A percentile compares a stretch with the other conserved stretches of the same genome.
These are phyloP conservation scores for Selenicereus undatus DNA, from an alignment of 148 eudicot genomes.

Conservation along the genomic window DNA sequence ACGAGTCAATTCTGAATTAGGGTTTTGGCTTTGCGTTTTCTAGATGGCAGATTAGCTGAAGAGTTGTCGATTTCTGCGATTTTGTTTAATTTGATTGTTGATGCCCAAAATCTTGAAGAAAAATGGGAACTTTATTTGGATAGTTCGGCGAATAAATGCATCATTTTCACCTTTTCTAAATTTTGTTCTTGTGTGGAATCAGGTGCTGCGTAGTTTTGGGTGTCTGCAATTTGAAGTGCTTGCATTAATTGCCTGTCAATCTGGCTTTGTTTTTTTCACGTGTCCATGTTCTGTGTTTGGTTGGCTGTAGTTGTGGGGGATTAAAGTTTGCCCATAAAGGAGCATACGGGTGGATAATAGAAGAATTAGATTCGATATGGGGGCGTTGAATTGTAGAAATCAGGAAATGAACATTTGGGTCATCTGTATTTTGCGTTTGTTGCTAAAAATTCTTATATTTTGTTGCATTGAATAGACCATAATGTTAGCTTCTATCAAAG, in stretches of 20 bases:
- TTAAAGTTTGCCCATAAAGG: neutral
- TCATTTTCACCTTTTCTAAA: neutral
- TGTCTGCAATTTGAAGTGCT: slow-evolving; percentile 11
- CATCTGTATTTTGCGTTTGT: neutral
- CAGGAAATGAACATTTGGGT: neutral
- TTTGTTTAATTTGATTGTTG: slow-evolving; percentile 13
- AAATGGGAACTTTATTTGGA: slow-evolving; percentile 17
- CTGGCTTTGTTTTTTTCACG: slow-evolving; percentile 1
- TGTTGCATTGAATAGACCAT: neutral
- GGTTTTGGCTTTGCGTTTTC: slow-evolving; percentile 6
- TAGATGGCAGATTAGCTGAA: slow-evolving; percentile 11
- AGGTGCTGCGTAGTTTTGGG: neutral
- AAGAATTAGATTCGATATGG: neutral
- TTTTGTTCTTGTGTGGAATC: neutral
- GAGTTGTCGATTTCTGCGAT: neutral
- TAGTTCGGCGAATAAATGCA: neutral
- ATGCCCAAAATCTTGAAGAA: neutral
- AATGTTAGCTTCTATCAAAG: neutral
- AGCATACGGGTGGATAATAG: neutral
- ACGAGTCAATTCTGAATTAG: neutral
- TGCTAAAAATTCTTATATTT: neutral
- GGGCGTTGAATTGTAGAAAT: neutral
- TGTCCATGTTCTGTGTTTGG: neutral
- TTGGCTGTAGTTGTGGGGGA: neutral
- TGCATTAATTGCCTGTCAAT: slow-evolving; percentile 8